These are phyloP conservation scores for Chlorella vulgaris DNA, from an alignment of 139 green algal species.

Conservation along the genomic window DNA sequence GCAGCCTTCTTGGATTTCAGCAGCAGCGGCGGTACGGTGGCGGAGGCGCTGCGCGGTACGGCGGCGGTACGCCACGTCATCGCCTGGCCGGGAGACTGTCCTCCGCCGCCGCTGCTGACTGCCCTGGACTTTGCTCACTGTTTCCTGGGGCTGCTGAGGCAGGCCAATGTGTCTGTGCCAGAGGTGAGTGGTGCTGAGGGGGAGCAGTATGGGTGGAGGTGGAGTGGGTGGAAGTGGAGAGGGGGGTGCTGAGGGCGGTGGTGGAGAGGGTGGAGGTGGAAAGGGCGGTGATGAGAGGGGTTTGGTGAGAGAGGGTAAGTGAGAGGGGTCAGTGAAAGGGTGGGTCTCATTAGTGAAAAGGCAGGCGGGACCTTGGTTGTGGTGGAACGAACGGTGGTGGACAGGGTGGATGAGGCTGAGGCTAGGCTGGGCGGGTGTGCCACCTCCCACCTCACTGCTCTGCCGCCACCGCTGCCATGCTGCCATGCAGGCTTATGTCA, in stretches of 20 bases:
- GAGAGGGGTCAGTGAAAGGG: no score
- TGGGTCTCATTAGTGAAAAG: no score
- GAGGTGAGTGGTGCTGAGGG: constrained; percentile 40
- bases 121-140: constrained; percentile 67
- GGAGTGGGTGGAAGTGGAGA: neutral
- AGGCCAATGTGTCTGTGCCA: constrained; percentile 35
- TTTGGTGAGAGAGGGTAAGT: no score
- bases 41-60: neutral
- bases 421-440: no score
- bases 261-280: neutral
- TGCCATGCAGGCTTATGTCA: constrained; percentile 63
- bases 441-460: neutral
- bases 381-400: no score
- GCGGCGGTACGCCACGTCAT: constrained; percentile 49
- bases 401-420: no score
- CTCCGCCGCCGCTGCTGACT: constrained; percentile 43
- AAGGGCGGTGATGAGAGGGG: no score
- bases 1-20: constrained; percentile 11
- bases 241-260: neutral
- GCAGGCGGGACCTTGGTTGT: no score
- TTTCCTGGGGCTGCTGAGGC: constrained; percentile 70
- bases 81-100: constrained; percentile 53
- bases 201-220: neutral
- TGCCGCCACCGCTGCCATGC: neutral
- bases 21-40: neutral